Evolutionary conservation across 768 basidiomycete species (phyloP), one percentile per base, ranked within the genome.

Genomic region (Tricholoma matsutake): DNA sequence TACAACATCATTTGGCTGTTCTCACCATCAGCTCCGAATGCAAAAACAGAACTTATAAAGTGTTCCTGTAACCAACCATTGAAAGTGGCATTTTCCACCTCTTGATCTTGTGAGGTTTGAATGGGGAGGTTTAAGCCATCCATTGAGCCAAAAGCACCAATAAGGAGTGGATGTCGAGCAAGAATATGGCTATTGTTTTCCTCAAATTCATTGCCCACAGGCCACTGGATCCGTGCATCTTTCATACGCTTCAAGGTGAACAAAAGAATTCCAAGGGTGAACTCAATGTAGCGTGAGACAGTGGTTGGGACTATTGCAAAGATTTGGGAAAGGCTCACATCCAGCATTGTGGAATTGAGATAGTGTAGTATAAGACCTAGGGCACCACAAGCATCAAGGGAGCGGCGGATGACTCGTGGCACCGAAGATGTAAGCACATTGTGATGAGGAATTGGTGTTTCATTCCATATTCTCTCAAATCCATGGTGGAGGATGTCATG

Each of bases 401-500:
- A 45, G 43, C 43, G 3, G 43, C 43, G 3, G 20, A 22, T 9
- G 8, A 45, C 43, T 45, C 43, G 3, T 20, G 43, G 43, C 43
- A 45, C 20, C 20, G 43, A 45, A 45, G 43, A 45, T 45, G 43
- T 22, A 45, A 22, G 18, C 18, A 45, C 43, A 45, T 45, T 8
- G 8, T 8, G 6, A 1, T 68, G 66, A 0, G 66, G 68, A 53
- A 79, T 77, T 2, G 70, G 63, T 16, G 41, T 65, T 2, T 53
- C 34, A 29, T 56, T 18, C 64, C 64, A 64, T 45, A 28, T 7
- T 25, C 45, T 43, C 10, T 53, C 63, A 67, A 79, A 79, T 4
- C 77, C 72, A 8, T 41, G 45, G 0, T 59, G 25, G 0, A 77
- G 63, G 8, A 78, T 65, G 20, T 59, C 59, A 5, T 67, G 0